Percentiles rank a stretch among this genome's conserved stretches.
phyloP scores from a whole-genome alignment of 345 rosid genomes.

The Linum lewisii region DNA sequence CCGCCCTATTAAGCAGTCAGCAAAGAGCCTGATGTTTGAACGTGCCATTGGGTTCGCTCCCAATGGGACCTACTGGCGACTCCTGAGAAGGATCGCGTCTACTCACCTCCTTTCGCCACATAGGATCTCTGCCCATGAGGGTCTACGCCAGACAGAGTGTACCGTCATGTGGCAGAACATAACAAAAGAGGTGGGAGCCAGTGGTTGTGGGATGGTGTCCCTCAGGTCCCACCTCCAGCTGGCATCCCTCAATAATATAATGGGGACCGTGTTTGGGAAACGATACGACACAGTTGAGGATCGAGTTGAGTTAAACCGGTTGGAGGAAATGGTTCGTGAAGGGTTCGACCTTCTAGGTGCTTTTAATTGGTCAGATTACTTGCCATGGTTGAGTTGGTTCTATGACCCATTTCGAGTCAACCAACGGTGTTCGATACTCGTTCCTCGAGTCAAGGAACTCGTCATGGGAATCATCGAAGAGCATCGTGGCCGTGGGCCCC shows the following conservation, averaged over 20 bases:
- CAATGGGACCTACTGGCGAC: slow-evolving; percentile 78
- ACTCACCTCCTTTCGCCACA: slow-evolving; percentile 65
- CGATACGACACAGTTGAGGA: slow-evolving; percentile 31
- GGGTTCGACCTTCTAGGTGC: slow-evolving; percentile 83
- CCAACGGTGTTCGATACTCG: slow-evolving; percentile 61
- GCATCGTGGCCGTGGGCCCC: slow-evolving; percentile 27
- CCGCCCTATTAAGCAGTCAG: slow-evolving; percentile 85
- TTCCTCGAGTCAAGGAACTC: slow-evolving; percentile 52
- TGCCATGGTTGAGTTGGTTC: slow-evolving; percentile 52
- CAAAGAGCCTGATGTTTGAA: slow-evolving; percentile 63
- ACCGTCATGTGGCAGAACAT: slow-evolving; percentile 36
- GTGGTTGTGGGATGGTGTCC: slow-evolving; percentile 30
- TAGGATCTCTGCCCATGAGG: slow-evolving; percentile 56
- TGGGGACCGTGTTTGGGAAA: slow-evolving; percentile 85
- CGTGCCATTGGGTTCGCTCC: slow-evolving; percentile 95
- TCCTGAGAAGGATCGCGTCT: slow-evolving; percentile 57
- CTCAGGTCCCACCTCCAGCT: slow-evolving; percentile 61
- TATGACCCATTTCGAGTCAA: slow-evolving; percentile 47
- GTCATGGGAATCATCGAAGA: slow-evolving; percentile 48
- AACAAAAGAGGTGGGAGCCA: slow-evolving; percentile 27
- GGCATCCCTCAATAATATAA: slow-evolving; percentile 68
- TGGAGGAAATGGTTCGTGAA: slow-evolving; percentile 54
- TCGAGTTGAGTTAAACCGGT: slow-evolving; percentile 33
- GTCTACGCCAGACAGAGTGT: slow-evolving; percentile 47
- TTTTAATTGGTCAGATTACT: slow-evolving; percentile 68